Percentiles rank a stretch among this genome's conserved stretches.
phyloP scores from a whole-genome alignment of 106 monocot species.

The Apostasia ramifera region DNA sequence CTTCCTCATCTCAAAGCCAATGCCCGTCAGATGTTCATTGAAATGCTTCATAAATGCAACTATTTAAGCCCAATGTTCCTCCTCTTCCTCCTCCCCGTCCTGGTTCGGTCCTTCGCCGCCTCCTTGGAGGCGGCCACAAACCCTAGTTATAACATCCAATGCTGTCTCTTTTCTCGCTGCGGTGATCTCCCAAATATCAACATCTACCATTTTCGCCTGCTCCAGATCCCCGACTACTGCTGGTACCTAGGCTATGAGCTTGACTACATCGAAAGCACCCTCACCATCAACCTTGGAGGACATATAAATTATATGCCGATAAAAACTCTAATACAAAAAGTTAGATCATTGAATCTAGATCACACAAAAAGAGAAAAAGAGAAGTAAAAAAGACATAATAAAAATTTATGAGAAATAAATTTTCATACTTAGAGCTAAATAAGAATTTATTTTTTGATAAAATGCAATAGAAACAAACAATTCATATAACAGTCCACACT shows the following conservation, averaged over 20 bases:
- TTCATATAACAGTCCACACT: too few species aligned
- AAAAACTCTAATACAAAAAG: too few species aligned
- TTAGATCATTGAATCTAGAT: too few species aligned
- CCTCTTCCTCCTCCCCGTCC: neutral
- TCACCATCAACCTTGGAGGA: conserved; percentile 4
- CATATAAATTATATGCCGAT: neutral
- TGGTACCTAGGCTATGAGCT: conserved; percentile 12
- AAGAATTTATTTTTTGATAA: too few species aligned
- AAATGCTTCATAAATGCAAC: conserved; percentile 2
- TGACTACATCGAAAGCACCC: neutral
- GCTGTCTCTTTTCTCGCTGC: neutral
- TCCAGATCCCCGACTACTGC: conserved; percentile 3
- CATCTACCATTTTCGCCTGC: conserved; percentile 14
- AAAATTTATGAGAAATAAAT: too few species aligned
- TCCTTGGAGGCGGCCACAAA: neutral
- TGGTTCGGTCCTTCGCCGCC: neutral
- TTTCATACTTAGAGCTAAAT: too few species aligned
- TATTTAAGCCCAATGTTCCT: neutral
- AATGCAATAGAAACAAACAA: too few species aligned
- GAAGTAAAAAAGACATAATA: too few species aligned
- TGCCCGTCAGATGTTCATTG: neutral
- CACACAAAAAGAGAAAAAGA: too few species aligned
- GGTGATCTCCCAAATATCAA: neutral
- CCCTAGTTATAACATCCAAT: neutral
- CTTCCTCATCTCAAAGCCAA: too few species aligned